These are phyloP conservation scores for Wickerhamiella nectarea DNA, from an alignment of 805 yeast genomes.

Conservation along the genomic window DNA sequence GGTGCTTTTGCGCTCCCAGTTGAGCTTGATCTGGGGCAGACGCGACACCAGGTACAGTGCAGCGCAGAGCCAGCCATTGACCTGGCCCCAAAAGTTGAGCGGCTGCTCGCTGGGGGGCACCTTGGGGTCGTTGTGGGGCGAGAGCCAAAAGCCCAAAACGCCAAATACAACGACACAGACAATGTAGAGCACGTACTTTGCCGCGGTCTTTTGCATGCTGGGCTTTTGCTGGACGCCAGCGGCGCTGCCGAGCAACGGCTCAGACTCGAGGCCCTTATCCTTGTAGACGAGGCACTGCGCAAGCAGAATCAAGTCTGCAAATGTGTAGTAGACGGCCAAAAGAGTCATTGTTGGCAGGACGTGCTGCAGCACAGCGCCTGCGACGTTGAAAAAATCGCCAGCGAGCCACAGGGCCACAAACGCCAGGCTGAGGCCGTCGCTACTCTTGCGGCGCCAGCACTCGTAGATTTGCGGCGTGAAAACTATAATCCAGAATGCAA, in stretches of 20 bases:
- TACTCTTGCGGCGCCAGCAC: conserved; percentile 41
- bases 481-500: conserved; percentile 96
- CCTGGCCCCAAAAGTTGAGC: conserved; percentile 65
- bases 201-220: not conserved
- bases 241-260: conserved; percentile 12
- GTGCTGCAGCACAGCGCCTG: conserved; percentile 82
- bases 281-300: conserved; percentile 78
- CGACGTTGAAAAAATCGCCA: conserved; percentile 86
- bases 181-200: conserved; percentile 37
- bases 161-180: conserved; percentile 62
- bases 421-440: conserved; percentile 78
- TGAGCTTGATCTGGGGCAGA: conserved; percentile 79
- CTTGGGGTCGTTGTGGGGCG: conserved; percentile 36
- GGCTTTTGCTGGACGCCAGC: too few species aligned
- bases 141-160: conserved; percentile 71
- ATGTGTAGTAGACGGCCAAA: conserved; percentile 80
- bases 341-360: conserved; percentile 90
- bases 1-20: conserved; percentile 76
- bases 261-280: conserved; percentile 32
- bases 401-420: conserved; percentile 84
- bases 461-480: conserved; percentile 96
- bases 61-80: conserved; percentile 57
- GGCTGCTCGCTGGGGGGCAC: conserved; percentile 34
- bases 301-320: conserved; percentile 75
- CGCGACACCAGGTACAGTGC: conserved; percentile 61